These are phyloP conservation scores for Globisporangium echinulatum DNA, from an alignment of 352 stramenopile species.

Conservation along the genomic window DNA sequence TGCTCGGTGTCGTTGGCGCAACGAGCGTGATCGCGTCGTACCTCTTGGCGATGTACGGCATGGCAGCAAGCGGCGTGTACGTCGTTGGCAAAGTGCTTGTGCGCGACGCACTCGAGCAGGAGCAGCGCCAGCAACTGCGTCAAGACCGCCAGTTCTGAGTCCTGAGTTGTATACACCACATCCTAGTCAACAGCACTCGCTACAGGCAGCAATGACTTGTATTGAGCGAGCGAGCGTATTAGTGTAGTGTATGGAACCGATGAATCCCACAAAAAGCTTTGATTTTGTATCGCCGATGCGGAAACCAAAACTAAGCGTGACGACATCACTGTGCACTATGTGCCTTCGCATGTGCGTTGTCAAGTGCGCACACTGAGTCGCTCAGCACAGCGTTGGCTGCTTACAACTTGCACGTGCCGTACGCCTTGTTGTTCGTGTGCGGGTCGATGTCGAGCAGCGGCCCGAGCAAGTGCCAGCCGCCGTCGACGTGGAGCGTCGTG, in stretches of 20 bases:
- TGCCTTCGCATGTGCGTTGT: neutral
- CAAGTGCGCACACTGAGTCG: neutral
- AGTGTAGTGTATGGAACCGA: neutral
- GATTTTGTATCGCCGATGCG: neutral
- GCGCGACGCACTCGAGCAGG: slow-evolving; percentile 70
- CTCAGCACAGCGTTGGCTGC: neutral
- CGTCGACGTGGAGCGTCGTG: slow-evolving; percentile 73
- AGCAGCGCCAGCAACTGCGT: slow-evolving; percentile 52
- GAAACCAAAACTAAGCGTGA: no score
- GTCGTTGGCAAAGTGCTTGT: slow-evolving; percentile 72
- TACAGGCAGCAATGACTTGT: neutral
- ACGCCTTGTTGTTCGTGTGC: slow-evolving; percentile 60
- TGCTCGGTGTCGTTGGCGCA: slow-evolving; percentile 65
- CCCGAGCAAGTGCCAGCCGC: slow-evolving; percentile 43
- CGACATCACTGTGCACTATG: no score
- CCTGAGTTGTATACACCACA: no score
- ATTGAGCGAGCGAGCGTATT: neutral
- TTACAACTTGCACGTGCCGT: slow-evolving; percentile 55
- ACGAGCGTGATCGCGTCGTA: slow-evolving; percentile 81
- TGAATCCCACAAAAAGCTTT: neutral
- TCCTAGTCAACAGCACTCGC: no score
- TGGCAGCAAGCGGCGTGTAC: slow-evolving; percentile 76
- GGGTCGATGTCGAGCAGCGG: slow-evolving; percentile 62
- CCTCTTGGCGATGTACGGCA: slow-evolving; percentile 81
- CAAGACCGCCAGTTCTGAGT: slow-evolving; percentile 17